Base-by-base conservation (phyloP, 768 basidiomycete genomes). In the Pholiota molesta region DNA sequence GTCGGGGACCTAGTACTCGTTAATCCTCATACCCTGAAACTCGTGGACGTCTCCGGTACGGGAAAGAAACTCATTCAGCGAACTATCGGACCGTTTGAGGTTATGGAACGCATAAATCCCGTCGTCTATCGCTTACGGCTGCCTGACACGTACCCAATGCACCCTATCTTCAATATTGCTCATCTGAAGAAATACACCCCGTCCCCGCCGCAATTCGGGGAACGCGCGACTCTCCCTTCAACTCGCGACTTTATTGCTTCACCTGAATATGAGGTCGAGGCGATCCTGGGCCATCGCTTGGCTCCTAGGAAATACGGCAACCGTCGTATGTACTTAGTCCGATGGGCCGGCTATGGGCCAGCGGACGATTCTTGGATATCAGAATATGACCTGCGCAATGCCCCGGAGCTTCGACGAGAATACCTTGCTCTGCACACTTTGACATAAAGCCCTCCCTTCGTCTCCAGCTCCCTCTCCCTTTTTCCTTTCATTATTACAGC, bases 1-100 rank as follows among this genome's bases (percentile, higher is more conserved):
- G 40, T 39, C 0, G 72, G 71, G 4, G 68, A 70, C 42, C 28
- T 52, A 3, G 72, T 69, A 0, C 47, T 73, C 5, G 39, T 75
- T 2, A 74, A 74, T 28, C 72, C 71, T 7, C 68, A 73, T n/a
- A 65, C 70, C 0, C 59, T 75, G 2, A 63, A 73, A 45, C 42
- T 70, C 0, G 52, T 69, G 2, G 66, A 73, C 9, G 49, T 57
- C 2, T 35, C 66, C 53, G 73, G 71, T 0, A 66, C 53, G 0
- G 72, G 74, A 0, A 42, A 47, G 9, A 75, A 75, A 53, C 64
- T 75, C n/a, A n/a, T n/a, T n/a, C n/a, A n/a, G n/a, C n/a, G n/a
- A n/a, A n/a, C n/a, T n/a, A n/a, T n/a, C n/a, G 69, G 73, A 0
- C 73, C 72, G 5, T 73, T 71, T 39, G 68, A 71, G 45, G 64